Evolutionary conservation across 352 stramenopile species (phyloP).

Genomic region (Globisporangium rhizosaccharum): DNA sequence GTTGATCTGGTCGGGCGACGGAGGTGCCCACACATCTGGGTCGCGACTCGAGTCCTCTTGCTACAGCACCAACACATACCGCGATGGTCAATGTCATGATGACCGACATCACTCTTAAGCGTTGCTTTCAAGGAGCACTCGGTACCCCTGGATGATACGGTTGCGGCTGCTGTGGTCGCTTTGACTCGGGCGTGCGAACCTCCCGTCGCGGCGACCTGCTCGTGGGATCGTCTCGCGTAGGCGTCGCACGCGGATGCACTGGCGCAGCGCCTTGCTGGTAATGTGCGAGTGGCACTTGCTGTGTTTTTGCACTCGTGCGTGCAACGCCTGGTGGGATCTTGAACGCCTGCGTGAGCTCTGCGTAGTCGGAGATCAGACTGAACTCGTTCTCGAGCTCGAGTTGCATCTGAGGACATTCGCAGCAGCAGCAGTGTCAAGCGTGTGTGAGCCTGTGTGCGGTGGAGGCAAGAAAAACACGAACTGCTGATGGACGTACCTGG

Average conservation of each 20-base stretch:
- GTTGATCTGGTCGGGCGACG: slow-evolving; percentile 44
- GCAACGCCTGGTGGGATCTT: slow-evolving; percentile 36
- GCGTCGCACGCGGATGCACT: slow-evolving; percentile 9
- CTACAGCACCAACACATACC: neutral
- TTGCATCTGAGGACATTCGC: slow-evolving; percentile 41
- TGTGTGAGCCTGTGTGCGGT: no score
- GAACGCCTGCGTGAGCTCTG: slow-evolving; percentile 65
- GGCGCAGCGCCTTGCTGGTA: slow-evolving; percentile 16
- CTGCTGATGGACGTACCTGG: slow-evolving; percentile 26
- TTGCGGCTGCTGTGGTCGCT: slow-evolving; percentile 12
- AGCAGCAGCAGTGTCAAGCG: neutral
- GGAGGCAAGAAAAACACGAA: neutral
- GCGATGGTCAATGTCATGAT: no score
- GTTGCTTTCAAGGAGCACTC: no score
- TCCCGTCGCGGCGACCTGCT: slow-evolving; percentile 41
- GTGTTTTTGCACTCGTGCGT: neutral
- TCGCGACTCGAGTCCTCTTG: slow-evolving; percentile 30
- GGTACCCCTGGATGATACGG: neutral
- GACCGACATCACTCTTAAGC: no score
- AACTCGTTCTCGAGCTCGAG: slow-evolving; percentile 81
- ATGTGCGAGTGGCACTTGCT: slow-evolving; percentile 23
- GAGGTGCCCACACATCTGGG: slow-evolving; percentile 70
- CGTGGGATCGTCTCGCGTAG: slow-evolving; percentile 16
- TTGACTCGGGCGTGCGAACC: slow-evolving; percentile 35
- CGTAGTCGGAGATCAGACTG: slow-evolving; percentile 70